These are phyloP conservation scores for Cryptomeria japonica DNA, from an alignment of 75 land plant genomes.

Conservation along the genomic window DNA sequence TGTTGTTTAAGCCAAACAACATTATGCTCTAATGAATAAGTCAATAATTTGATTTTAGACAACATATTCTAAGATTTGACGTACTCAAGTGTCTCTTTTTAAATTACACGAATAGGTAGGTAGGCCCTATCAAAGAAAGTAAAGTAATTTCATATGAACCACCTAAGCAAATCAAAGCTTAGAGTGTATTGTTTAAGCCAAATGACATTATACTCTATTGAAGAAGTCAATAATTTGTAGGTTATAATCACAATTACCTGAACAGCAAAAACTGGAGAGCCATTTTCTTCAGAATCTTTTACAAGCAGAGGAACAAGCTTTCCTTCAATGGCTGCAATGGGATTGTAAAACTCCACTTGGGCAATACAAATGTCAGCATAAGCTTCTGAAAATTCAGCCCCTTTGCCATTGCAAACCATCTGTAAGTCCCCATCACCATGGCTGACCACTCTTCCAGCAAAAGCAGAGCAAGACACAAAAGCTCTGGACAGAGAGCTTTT, in stretches of 20 bases:
- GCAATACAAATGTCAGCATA: constrained; percentile 24
- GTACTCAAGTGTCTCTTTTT: too few relatives aligned
- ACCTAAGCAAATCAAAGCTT: too few relatives aligned
- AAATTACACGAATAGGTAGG: too few relatives aligned
- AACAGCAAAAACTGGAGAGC: constrained; percentile 24
- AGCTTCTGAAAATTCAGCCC: constrained; percentile 40
- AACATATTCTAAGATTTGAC: too few relatives aligned
- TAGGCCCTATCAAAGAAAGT: too few relatives aligned
- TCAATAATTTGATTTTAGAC: too few relatives aligned
- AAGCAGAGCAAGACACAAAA: constrained; percentile 36
- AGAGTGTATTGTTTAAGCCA: too few relatives aligned
- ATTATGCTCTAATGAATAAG: too few relatives aligned
- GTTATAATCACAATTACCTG: constrained; percentile 29
- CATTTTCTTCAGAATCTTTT: constrained; percentile 6
- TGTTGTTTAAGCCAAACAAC: too few relatives aligned
- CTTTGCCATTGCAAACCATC: constrained; percentile 46
- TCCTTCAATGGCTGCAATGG: constrained; percentile 27
- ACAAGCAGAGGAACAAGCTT: constrained; percentile 42
- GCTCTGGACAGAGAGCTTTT: constrained; percentile 41
- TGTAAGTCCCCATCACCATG: constrained; percentile 41
- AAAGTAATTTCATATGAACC: too few relatives aligned
- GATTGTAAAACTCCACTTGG: constrained; percentile 32
- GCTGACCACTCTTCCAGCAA: constrained; percentile 39
- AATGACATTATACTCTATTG: too few relatives aligned
- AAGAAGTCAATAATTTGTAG: too few relatives aligned